Base-by-base conservation (phyloP, 805 yeast species). In the Yamadazyma olivae region DNA sequence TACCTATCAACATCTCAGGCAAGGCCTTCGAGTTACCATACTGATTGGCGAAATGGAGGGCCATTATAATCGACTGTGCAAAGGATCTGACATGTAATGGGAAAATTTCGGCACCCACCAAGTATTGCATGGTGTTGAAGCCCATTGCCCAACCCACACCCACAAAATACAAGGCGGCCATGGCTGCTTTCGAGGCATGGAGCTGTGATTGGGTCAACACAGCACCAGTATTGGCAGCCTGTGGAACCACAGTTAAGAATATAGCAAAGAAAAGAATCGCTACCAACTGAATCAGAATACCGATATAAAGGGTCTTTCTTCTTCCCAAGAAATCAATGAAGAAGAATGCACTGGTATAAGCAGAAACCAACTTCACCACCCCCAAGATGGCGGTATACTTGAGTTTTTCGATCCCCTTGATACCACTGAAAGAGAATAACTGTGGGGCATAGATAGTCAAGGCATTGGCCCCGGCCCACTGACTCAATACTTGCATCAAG, bases 121-220 rank as follows among this genome's bases (percentile, higher is more conserved):
- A 57, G 46, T 74, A 75, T 48, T 74, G 80, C 28, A 73, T 57
- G 1, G 74, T 58, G 54, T 76, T 75, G 70, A 73, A 75, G 21
- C 80, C 80, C 54, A 75, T 49, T 15, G 77, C 69, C 81, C 81
- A 76, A 19, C 78, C 79, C 9, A 62, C 59, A 42, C 80, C 80
- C 16, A 65, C 58, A 21, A 75, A 45, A 44, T 57, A 75, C 16
- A 75, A 46, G 30, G 74, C 63, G 0, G 77, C 76, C 39, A 75
- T 50, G 6, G 79, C 79, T 34, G 63, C 75, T 35, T 56, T 49
- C 19, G 74, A 63, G 1, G 77, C 77, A 2, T 45, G 45, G 16
- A 43, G 41, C 39, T 65, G 56, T 2, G 67, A 51, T 0, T 57
- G 41, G 1, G 64, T 51, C 43, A 67, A 50, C 0, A 21, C 40